A percentile compares a stretch with the other conserved stretches of the same genome.
phyloP scores from a whole-genome alignment of 805 yeast genomes.

The Yamadazyma tumulicola region DNA sequence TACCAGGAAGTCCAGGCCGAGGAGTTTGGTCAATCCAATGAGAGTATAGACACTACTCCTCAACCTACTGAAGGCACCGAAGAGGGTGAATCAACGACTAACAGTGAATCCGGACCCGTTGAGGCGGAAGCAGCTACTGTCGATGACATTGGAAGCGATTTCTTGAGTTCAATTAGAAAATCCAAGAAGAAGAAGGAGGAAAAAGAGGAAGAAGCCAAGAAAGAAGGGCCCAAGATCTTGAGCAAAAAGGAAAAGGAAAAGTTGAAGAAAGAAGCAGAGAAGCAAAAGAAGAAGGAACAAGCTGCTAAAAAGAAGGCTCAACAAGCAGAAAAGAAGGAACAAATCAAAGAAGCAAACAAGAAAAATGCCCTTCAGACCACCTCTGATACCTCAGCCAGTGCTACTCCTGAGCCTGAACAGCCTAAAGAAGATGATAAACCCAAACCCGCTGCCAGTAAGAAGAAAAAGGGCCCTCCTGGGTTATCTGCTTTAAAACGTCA shows the following conservation, averaged over 20 bases:
- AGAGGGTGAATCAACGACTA: slow-evolving; percentile 33
- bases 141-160: slow-evolving; percentile 51
- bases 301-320: slow-evolving; percentile 82
- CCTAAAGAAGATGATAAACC: slow-evolving; percentile 30
- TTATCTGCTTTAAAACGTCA: slow-evolving; percentile 88
- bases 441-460: slow-evolving; percentile 39
- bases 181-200: slow-evolving; percentile 73
- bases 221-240: slow-evolving; percentile 69
- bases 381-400: slow-evolving; percentile 21
- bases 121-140: slow-evolving; percentile 19
- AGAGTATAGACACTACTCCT: slow-evolving; percentile 3
- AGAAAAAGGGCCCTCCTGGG: slow-evolving; percentile 80
- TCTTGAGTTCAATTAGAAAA: slow-evolving; percentile 77
- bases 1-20: slow-evolving; percentile 8
- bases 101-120: slow-evolving; percentile 37
- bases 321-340: slow-evolving; percentile 57
- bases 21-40: slow-evolving; percentile 1
- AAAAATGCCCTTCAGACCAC: slow-evolving; percentile 39
- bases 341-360: slow-evolving; percentile 47
- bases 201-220: slow-evolving; percentile 46
- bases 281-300: slow-evolving; percentile 84
- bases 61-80: slow-evolving; percentile 3
- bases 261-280: slow-evolving; percentile 91
- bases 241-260: slow-evolving; percentile 92
- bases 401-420: slow-evolving; percentile 30